Evolutionary conservation across 352 stramenopile species (phyloP).

Genomic region (Globisporangium takayamanum): DNA sequence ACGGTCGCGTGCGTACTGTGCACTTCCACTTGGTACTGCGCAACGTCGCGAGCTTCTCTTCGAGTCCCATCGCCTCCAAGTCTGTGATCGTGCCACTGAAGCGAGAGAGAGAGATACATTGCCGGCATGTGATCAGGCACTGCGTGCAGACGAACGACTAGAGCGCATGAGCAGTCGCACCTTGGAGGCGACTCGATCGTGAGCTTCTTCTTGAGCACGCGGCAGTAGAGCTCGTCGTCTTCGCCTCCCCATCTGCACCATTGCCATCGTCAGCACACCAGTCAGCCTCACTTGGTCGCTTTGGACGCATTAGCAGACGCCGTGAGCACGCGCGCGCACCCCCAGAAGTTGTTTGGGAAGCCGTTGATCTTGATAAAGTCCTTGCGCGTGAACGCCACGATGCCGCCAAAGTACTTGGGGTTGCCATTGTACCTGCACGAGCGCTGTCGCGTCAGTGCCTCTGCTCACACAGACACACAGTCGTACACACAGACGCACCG

Average conservation of each 20-base stretch:
- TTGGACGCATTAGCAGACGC: background rate
- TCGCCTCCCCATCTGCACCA: conserved; percentile 34
- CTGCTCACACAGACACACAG: background rate
- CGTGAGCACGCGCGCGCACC: conserved; percentile 8
- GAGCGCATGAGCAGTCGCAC: conserved; percentile 10
- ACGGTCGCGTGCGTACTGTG: conserved; percentile 8
- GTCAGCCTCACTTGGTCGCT: background rate
- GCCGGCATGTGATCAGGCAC: no score
- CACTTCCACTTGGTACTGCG: conserved; percentile 46
- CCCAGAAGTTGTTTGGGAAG: conserved; percentile 95
- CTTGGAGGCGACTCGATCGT: conserved; percentile 27
- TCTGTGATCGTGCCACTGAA: conserved; percentile 42
- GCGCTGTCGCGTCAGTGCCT: background rate
- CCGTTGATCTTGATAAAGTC: conserved; percentile 94
- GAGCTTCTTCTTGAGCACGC: conserved; percentile 43
- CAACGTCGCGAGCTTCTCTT: conserved; percentile 35
- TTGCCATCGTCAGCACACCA: background rate
- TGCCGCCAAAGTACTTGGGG: conserved; percentile 91
- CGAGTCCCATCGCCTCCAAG: conserved; percentile 33
- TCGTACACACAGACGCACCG: conserved; percentile 19
- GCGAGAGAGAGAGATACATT: background rate
- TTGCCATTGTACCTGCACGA: conserved; percentile 85
- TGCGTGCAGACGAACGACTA: no score
- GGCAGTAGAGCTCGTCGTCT: conserved; percentile 50
- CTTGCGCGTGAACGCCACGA: conserved; percentile 83